Evolutionary conservation across 768 basidiomycete species (phyloP), one percentile per base, ranked within the genome.

Genomic region (Lentinula raphanica): DNA sequence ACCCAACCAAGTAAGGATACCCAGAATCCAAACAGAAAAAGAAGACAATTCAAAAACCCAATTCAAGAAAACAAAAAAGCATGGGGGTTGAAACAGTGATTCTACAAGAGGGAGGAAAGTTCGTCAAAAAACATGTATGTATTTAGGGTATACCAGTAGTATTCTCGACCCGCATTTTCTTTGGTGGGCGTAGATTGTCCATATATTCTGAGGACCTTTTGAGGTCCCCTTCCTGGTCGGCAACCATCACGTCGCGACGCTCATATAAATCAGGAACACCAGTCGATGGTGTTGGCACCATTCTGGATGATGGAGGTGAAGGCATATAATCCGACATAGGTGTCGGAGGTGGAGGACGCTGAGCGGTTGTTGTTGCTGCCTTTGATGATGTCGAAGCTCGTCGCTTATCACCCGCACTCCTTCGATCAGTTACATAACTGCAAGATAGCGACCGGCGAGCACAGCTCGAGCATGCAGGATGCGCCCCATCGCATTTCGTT

Each of bases 401-500:
- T 8, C 19, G 32, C 25, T 28, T 49, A 17, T 58, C 39, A 39
- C 58, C 49, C 80, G 72, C 79, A 78, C 57, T 72, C 72, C 3
- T 46, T 31, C 71, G 74, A 62, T 90, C 88, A 65, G 92, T 88
- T 40, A 87, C 86, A 72, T 92, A 93, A 69, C 85, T 88, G 76
- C 91, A 93, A 44, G 80, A 77, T 67, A 92, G 77, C 42, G 82
- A 80, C 63, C 91, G 78, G 60, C 88, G 87, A 59, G 86, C 83
- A 70, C 91, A 93, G 71, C 90, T 91, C 55, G 87, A 84, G 68
- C 91, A 93, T 27, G 86, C 80, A 29, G 91, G 91, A 66, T 90
- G 89, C n/a, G 79, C 87, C 39, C 91, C 91, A 69, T 93, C 91
- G 64, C 91, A 93, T 68, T 90, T 87, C 19, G 91, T 93, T 75